Conservation (phyloP, 2,329 filamentous ascomycete genomes). For the Didymella exigua region DNA sequence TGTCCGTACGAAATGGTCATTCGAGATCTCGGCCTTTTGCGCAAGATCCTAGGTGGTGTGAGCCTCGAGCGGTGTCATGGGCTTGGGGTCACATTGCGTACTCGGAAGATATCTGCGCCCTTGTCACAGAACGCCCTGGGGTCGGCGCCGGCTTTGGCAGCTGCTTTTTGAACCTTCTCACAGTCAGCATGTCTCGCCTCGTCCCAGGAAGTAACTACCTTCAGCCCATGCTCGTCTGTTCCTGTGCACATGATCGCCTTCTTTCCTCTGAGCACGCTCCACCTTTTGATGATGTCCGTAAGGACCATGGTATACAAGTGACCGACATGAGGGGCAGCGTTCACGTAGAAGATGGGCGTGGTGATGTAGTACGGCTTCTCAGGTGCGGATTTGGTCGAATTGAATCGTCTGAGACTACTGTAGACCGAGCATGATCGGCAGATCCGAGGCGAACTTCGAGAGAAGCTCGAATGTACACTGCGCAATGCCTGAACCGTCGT, state of each 20-base stretch:
- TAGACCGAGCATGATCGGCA: conserved; percentile 30
- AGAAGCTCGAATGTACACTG: conserved; percentile 20
- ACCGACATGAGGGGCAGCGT: conserved; percentile 92
- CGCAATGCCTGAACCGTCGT: conserved; percentile 26
- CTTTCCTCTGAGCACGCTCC: conserved; percentile 76
- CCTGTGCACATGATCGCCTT: conserved; percentile 81
- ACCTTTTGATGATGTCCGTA: conserved; percentile 89
- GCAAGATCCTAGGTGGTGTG: conserved; percentile 64
- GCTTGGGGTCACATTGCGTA: conserved; percentile 30
- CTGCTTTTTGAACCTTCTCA: conserved; percentile 78
- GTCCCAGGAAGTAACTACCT: conserved; percentile 53
- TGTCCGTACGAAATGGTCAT: conserved; percentile 91
- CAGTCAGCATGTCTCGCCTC: conserved; percentile 2
- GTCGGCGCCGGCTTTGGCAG: conserved; percentile 69
- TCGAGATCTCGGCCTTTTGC: conserved; percentile 68
- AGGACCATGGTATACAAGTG: conserved; percentile 94
- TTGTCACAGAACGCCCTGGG: conserved; percentile 88
- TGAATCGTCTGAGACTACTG: conserved; percentile 22
- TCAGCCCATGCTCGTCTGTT: conserved; percentile 97
- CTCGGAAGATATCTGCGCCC: conserved; percentile 78
- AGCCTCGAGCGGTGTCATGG: conserved; percentile 5
- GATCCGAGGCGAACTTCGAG: conserved; percentile 28
- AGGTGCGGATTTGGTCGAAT: conserved; percentile 27
- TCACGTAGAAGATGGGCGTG: conserved; percentile 98
- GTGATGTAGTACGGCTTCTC: conserved; percentile 92